These are phyloP conservation scores for Daldinia childiae DNA, from an alignment of 495 filamentous ascomycete species.

Conservation along the genomic window DNA sequence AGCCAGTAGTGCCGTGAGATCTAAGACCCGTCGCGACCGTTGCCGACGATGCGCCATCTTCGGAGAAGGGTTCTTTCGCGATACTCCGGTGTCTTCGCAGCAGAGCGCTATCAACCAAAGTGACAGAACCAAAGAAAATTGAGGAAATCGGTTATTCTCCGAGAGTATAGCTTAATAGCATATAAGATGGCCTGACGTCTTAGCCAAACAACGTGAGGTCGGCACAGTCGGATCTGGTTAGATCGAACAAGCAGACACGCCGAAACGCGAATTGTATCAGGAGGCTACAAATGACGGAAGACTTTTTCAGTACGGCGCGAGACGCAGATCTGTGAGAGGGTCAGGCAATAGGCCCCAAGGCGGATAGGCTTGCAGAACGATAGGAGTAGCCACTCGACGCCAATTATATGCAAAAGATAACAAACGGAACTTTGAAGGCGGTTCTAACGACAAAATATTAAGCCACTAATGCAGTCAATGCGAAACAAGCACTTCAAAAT, in stretches of 20 bases:
- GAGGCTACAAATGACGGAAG: conserved; percentile 25
- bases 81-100: neutral
- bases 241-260: conserved; percentile 22
- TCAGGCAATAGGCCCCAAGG: conserved; percentile 17
- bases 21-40: conserved; percentile 37
- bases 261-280: conserved; percentile 42
- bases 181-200: conserved; percentile 13
- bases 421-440: conserved; percentile 18
- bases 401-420: conserved; percentile 18
- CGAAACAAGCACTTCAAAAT: conserved; percentile 27
- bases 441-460: conserved; percentile 13
- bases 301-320: conserved; percentile 21
- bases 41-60: conserved; percentile 38
- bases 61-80: conserved; percentile 8
- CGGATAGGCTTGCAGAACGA: conserved; percentile 16
- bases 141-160: conserved; percentile 1
- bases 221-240: conserved; percentile 15
- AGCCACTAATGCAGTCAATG: conserved; percentile 28
- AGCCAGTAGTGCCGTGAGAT: conserved; percentile 39
- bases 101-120: neutral
- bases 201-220: conserved; percentile 2
- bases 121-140: neutral
- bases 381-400: conserved; percentile 7
- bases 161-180: conserved; percentile 3
- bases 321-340: conserved; percentile 24